Conservation (phyloP, 192 early-diverging fungal species). For the Coemansia sp. region DNA sequence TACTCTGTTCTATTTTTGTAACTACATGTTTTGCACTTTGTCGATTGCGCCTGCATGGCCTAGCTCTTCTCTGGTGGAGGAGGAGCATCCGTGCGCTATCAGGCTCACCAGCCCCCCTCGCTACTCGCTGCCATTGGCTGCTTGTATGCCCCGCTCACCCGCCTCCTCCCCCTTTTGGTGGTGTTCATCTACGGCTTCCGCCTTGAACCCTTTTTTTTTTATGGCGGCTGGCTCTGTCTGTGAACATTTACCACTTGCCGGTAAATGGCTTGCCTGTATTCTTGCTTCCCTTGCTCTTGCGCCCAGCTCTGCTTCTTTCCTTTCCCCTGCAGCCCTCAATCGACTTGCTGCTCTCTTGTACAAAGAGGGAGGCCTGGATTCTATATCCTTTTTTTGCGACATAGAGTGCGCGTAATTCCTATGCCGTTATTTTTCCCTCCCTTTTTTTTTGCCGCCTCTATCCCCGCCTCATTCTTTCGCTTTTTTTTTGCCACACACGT, state of each 20-base stretch:
- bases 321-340: constrained; percentile 7
- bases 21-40: constrained; percentile 2
- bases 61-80: background rate
- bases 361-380: background rate
- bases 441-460: background rate
- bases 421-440: background rate
- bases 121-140: constrained; percentile 1
- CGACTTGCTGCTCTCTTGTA: constrained; percentile 4
- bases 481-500: background rate
- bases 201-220: background rate
- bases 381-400: background rate
- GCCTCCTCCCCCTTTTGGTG: background rate
- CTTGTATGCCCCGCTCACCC: background rate
- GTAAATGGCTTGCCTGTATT: background rate
- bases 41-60: constrained; percentile 7
- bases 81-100: constrained; percentile 10
- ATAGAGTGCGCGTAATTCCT: background rate
- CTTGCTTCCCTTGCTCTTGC: background rate
- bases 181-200: background rate
- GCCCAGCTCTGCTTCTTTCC: background rate
- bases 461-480: background rate
- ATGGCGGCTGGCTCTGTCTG: background rate
- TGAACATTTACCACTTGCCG: background rate
- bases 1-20: constrained; percentile 9
- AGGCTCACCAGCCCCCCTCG: constrained; percentile 5